A percentile compares a stretch with the other conserved stretches of the same genome.
Evolutionary conservation across 176 grass and related monocot genomes (phyloP).

Genomic region (Ensete glaucum): DNA sequence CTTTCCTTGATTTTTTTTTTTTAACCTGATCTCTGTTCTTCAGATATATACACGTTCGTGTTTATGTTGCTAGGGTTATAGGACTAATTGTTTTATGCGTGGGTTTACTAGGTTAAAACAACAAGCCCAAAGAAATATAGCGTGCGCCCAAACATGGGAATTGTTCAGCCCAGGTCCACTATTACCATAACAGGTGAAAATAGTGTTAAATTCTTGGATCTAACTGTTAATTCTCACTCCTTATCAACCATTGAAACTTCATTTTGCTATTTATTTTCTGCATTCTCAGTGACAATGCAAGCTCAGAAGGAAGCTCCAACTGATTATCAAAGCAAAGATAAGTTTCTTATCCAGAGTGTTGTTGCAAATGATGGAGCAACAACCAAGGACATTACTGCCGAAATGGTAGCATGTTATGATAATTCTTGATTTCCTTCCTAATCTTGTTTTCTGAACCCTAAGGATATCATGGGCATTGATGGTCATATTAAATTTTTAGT

Average conservation of each 20-base stretch:
- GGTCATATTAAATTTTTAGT: constrained; percentile 37
- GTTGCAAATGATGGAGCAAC: constrained; percentile 24
- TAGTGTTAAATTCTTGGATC: constrained; percentile 1
- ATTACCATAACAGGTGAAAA: constrained; percentile 40
- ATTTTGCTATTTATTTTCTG: neutral
- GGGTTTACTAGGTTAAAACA: constrained; percentile 64
- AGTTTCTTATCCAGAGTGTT: constrained; percentile 79
- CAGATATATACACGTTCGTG: constrained; percentile 3
- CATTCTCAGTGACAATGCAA: constrained; percentile 56
- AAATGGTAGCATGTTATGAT: constrained; percentile 38
- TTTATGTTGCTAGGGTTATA: neutral
- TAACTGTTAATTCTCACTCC: neutral
- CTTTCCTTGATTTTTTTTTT: neutral
- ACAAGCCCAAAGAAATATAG: constrained; percentile 78
- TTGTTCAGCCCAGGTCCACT: constrained; percentile 43
- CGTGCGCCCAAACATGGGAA: constrained; percentile 64
- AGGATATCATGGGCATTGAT: constrained; percentile 7
- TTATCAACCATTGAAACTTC: neutral
- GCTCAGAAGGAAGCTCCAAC: constrained; percentile 63
- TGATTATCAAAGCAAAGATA: constrained; percentile 86
- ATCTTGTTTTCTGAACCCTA: constrained; percentile 4
- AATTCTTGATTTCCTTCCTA: neutral
- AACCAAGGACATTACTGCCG: constrained; percentile 46
- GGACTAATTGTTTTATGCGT: neutral
- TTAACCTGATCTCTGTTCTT: neutral